Evolutionary conservation across 2,329 filamentous ascomycete species (phyloP), one percentile per base, ranked within the genome.

Genomic region (Helotiales sp.): DNA sequence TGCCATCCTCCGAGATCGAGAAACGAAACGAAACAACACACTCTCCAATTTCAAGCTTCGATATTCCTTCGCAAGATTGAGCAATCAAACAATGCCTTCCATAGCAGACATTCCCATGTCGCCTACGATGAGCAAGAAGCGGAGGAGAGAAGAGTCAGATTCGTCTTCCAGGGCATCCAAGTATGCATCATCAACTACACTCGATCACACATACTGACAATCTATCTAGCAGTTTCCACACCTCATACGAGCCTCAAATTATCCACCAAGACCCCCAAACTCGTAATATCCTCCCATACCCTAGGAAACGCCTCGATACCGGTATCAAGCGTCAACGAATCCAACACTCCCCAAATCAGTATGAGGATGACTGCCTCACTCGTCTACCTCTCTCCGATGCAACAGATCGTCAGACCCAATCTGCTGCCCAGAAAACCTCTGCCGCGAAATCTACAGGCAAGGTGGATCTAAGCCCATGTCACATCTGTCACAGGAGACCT

Each of bases 401-500:
- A 24, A 44, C 40, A 25, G 22, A 24, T 15, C 40, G 22, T 13
- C 19, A 44, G 31, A 5, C 46, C n/a, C n/a, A 30, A 13, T 10
- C 25, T 3, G 46, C 2, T 22, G 2, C 15, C 4, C 15, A 29
- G 27, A 22, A 48, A 22, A 30, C 22, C 27, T n/a, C 29, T 12
- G 29, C 19, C 10, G 15, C 42, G 8, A 36, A n/a, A 22, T 27
- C 33, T 36, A 38, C 19, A 13, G 50, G 29, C 13, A 62, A 55
- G 30, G 50, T 63, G 8, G 64, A 69, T 55, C 74, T 85, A 25
- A 75, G 73, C 36, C 80, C 86, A 0, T 90, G 87, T 70, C 84
- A 89, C 73, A 82, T 89, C 62, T 90, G 87, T 76, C 81, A 82
- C 66, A 81, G 85, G 40, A 81, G 81, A 54, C 87, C 87, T 1